These are phyloP conservation scores for Petunia hybrid DNA, from an alignment of 305 asterid genomes.

Conservation along the genomic window DNA sequence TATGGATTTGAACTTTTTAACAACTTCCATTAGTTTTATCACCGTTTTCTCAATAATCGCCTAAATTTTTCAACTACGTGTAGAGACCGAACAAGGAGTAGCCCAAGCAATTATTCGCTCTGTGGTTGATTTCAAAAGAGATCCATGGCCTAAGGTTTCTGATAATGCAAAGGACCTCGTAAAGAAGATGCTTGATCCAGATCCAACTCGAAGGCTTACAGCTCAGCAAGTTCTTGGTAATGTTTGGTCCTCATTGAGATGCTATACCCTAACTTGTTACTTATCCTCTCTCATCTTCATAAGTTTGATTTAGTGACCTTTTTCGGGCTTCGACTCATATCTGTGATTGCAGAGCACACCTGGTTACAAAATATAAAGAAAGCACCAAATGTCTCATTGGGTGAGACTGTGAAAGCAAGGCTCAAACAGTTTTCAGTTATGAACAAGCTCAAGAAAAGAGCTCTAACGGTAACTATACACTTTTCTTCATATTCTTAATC, in stretches of 20 bases:
- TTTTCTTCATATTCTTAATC: background rate
- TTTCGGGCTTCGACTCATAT: slow-evolving; percentile 1
- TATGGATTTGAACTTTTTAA: background rate
- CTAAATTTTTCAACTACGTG: slow-evolving; percentile 34
- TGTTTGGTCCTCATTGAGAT: slow-evolving; percentile 17
- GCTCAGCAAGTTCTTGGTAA: slow-evolving; percentile 90
- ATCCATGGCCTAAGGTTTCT: slow-evolving; percentile 93
- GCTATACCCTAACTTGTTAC: slow-evolving; percentile 8
- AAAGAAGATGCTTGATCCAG: slow-evolving; percentile 91
- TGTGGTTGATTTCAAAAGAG: slow-evolving; percentile 78
- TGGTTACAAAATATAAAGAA: slow-evolving; percentile 86
- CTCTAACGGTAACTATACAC: slow-evolving; percentile 62
- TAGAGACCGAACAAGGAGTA: slow-evolving; percentile 94
- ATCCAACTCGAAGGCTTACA: slow-evolving; percentile 71
- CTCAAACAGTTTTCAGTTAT: slow-evolving; percentile 86
- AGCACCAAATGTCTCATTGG: slow-evolving; percentile 81
- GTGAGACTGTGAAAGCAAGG: slow-evolving; percentile 91
- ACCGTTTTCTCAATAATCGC: slow-evolving; percentile 14
- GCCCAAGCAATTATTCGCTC: slow-evolving; percentile 92
- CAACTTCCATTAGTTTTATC: background rate
- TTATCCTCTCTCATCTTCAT: background rate
- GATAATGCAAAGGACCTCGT: slow-evolving; percentile 88
- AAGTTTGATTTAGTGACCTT: slow-evolving; percentile 16
- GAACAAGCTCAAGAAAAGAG: slow-evolving; percentile 93
- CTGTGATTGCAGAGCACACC: slow-evolving; percentile 66